Conservation (phyloP, 129 eudicot genomes). For the Dittrichia graveolens region DNA sequence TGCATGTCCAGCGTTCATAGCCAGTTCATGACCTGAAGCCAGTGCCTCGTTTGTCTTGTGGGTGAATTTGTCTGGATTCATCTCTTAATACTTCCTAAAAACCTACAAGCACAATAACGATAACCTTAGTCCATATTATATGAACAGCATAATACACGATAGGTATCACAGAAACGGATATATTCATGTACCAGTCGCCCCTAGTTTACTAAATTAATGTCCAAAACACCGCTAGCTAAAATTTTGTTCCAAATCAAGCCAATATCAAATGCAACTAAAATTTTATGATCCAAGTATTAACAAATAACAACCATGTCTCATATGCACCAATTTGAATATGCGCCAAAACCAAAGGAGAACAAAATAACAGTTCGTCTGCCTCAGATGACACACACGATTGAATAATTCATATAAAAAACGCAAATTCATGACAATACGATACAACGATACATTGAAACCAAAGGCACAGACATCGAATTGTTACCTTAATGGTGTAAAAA, state of each 20-base stretch:
- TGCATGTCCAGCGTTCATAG: constrained; percentile 73
- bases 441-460: too few species aligned
- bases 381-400: too few species aligned
- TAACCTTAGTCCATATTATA: background rate
- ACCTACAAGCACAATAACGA: constrained; percentile 15
- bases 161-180: background rate
- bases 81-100: background rate
- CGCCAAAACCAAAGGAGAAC: background rate
- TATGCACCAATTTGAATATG: background rate
- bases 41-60: constrained; percentile 92
- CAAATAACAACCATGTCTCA: background rate
- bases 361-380: background rate
- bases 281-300: background rate
- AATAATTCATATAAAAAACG: too few species aligned
- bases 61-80: constrained; percentile 93
- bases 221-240: background rate
- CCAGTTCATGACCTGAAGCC: constrained; percentile 72
- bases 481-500: constrained; percentile 1
- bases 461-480: too few species aligned
- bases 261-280: background rate
- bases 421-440: too few species aligned
- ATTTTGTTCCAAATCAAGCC: background rate
- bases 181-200: background rate
- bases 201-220: background rate
- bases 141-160: too few species aligned